A percentile compares a stretch with the other conserved stretches of the same genome.
These are phyloP conservation scores for Toxoplasma gondii DNA, from an alignment of 169 alveolate genomes.

Conservation along the genomic window DNA sequence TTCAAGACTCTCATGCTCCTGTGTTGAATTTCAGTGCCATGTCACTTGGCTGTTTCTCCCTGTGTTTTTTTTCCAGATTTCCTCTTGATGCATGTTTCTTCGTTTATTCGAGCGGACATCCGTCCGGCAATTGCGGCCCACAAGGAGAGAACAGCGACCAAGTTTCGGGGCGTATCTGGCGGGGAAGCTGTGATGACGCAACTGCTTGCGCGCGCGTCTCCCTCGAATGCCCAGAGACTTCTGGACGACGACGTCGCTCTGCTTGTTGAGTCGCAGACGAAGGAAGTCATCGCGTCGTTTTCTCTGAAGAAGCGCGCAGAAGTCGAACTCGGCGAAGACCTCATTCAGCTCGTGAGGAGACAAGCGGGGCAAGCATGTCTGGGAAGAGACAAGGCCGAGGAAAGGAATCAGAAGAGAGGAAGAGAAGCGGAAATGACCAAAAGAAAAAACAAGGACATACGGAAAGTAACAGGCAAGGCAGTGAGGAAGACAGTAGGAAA, in stretches of 20 bases:
- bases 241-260: conserved; percentile 12
- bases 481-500: too few relatives aligned
- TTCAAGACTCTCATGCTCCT: not conserved
- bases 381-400: not conserved
- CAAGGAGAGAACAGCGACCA: not conserved
- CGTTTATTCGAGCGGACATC: conserved; percentile 1
- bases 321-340: conserved; percentile 23
- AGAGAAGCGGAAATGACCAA: too few relatives aligned
- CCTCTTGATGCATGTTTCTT: conserved; percentile 7
- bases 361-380: not conserved
- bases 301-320: not conserved
- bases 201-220: conserved; percentile 19
- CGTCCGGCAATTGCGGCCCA: not conserved
- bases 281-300: not conserved
- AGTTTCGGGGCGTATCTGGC: conserved; percentile 5
- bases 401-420: too few relatives aligned
- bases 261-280: not conserved
- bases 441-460: too few relatives aligned
- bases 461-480: too few relatives aligned
- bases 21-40: not conserved
- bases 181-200: conserved; percentile 34
- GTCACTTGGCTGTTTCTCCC: not conserved
- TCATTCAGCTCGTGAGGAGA: not conserved
- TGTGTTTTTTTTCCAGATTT: not conserved
- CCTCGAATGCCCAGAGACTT: not conserved